Base-by-base conservation (phyloP, 768 basidiomycete genomes). In the Neoboletus magnificus region DNA sequence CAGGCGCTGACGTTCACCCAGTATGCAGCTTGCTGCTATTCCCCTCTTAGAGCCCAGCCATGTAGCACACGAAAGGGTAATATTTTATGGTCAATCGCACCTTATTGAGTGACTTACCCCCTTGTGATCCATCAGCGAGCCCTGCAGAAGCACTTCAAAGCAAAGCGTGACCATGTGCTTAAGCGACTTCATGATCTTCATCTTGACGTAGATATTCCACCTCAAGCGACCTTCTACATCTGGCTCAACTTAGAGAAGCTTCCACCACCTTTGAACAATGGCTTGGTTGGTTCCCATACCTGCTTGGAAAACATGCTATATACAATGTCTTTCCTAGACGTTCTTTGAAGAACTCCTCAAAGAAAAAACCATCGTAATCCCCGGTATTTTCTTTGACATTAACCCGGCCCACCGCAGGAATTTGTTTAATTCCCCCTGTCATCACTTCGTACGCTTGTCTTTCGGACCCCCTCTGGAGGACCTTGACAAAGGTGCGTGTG, bases 261-360 rank as follows among this genome's bases (percentile, higher is more conserved):
- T 45, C 89, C 91, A 10, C 62, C 82, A 5, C 95, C 95, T 8
- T 68, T 97, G 42, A 92, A 93, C 74, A 92, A 91, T 64, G 94
- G 94, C 20, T 74, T 97, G 65, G 88, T 90, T 57, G 7, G 79
- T 75, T 16, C 16, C 23, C n/a, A 13, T 25, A 4, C 29, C 15
- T 49, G 2, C n/a, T 48, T 45, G 39, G 25, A 51, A 22, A 20
- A 46, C 11, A 36, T 35, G 43, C 43, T 50, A 42, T 57, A 41
- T 50, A 23, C 20, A 40, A 56, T 49, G 12, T 2, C n/a, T 22
- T 49, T 55, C 23, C 29, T 48, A 86, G 82, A 91, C 90, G 6
- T 96, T 98, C 83, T 98, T 98, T 66, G 93, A 96, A 66, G 93
- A 94, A 71, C 76, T 93, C 42, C 79, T 96, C 50, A 96, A 93